Percentiles rank a stretch among this genome's conserved stretches.
phyloP scores from a whole-genome alignment of 768 basidiomycete genomes.

The Leccinum incarnatum region DNA sequence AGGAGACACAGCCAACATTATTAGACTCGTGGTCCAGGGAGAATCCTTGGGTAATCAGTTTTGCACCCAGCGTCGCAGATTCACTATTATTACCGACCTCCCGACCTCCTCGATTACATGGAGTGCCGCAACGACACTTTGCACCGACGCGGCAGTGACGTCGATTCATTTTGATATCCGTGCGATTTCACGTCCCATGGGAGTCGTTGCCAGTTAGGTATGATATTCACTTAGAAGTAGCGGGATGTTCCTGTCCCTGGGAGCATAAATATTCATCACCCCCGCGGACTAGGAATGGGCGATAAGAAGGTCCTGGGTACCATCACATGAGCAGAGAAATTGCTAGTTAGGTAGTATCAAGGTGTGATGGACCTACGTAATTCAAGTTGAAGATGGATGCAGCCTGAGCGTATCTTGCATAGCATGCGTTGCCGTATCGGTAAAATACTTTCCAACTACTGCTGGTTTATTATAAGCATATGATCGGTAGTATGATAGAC shows the following conservation, averaged over 20 bases:
- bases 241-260: neutral
- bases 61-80: neutral
- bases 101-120: neutral
- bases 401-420: too few relatives aligned
- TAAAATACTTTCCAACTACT: neutral
- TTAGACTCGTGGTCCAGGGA: too few relatives aligned
- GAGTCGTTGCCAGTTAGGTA: neutral
- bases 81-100: neutral
- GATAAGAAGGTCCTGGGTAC: neutral
- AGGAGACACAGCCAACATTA: neutral
- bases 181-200: neutral
- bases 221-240: neutral
- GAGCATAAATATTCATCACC: neutral
- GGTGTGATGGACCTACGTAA: too few relatives aligned
- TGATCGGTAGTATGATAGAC: too few relatives aligned
- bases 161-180: neutral
- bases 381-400: neutral
- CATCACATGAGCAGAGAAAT: too few relatives aligned
- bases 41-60: neutral
- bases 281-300: neutral
- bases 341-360: too few relatives aligned
- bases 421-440: neutral
- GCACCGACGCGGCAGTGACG: neutral
- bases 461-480: neutral
- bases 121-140: neutral